phyloP scores from a whole-genome alignment of 2,329 filamentous ascomycete species.

The Microcera coccophila region DNA sequence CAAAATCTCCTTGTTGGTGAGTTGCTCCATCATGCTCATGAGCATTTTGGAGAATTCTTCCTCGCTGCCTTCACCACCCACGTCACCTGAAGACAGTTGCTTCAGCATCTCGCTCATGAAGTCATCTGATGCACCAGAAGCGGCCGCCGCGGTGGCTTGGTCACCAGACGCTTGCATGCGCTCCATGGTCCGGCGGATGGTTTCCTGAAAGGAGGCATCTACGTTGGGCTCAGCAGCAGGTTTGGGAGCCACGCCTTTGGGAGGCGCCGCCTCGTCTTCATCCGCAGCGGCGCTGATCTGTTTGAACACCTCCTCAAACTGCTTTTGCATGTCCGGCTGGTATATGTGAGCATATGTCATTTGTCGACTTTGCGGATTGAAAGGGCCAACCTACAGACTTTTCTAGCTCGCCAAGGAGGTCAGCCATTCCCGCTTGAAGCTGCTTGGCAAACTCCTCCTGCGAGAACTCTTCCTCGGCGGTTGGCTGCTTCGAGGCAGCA shows the following conservation, averaged over 20 bases:
- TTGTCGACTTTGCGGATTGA: neutral
- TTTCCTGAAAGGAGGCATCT: slow-evolving; percentile 81
- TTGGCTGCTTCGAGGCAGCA: slow-evolving; percentile 17
- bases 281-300: slow-evolving; percentile 58
- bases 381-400: slow-evolving; percentile 45
- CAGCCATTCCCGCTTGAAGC: slow-evolving; percentile 86
- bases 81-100: slow-evolving; percentile 63
- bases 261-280: slow-evolving; percentile 17
- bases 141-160: slow-evolving; percentile 74
- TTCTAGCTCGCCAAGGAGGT: slow-evolving; percentile 69
- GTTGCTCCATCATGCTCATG: slow-evolving; percentile 97
- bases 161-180: slow-evolving; percentile 89
- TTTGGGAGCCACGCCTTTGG: slow-evolving; percentile 16
- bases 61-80: slow-evolving; percentile 58
- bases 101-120: slow-evolving; percentile 90
- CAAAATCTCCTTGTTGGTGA: slow-evolving; percentile 96
- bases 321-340: slow-evolving; percentile 68
- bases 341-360: slow-evolving; percentile 1
- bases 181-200: slow-evolving; percentile 90
- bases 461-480: slow-evolving; percentile 44
- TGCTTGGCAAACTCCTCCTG: slow-evolving; percentile 80
- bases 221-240: slow-evolving; percentile 36
- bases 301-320: slow-evolving; percentile 75
- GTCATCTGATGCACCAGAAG: slow-evolving; percentile 67
- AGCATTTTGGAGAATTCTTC: slow-evolving; percentile 94